These are phyloP conservation scores for Penicillium psychrofluorescens DNA, from an alignment of 495 filamentous ascomycete species.

Conservation along the genomic window DNA sequence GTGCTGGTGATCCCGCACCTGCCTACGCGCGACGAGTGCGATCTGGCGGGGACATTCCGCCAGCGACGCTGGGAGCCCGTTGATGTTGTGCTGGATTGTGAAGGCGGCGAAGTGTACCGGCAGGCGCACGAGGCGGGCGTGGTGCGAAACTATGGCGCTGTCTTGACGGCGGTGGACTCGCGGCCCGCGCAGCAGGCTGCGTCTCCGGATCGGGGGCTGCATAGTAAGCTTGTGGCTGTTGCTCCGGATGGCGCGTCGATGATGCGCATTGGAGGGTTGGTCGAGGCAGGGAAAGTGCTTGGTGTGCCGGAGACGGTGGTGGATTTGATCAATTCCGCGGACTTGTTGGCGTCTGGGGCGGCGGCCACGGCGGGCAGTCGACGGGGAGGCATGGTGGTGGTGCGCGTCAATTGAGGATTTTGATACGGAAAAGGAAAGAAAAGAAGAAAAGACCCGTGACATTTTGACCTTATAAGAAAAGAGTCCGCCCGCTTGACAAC, in stretches of 20 bases:
- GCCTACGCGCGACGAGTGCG: slow-evolving; percentile 12
- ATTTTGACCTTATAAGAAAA: slow-evolving; percentile 21
- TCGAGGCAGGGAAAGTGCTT: slow-evolving; percentile 24
- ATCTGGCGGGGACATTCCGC: slow-evolving; percentile 26
- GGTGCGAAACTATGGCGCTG: slow-evolving; percentile 25
- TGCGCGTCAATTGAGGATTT: slow-evolving; percentile 22
- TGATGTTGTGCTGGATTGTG: slow-evolving; percentile 35
- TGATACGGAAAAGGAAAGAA: not conserved
- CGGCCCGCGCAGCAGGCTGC: slow-evolving; percentile 11
- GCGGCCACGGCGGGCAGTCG: slow-evolving; percentile 18
- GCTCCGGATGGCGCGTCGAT: slow-evolving; percentile 27
- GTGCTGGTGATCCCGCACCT: slow-evolving; percentile 21
- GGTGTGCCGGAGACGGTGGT: slow-evolving; percentile 24
- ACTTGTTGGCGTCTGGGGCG: slow-evolving; percentile 21
- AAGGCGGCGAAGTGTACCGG: slow-evolving; percentile 23
- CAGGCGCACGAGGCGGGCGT: slow-evolving; percentile 26
- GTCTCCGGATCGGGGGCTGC: slow-evolving; percentile 13
- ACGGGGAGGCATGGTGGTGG: slow-evolving; percentile 27
- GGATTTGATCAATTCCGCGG: slow-evolving; percentile 23
- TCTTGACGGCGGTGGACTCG: slow-evolving; percentile 31
- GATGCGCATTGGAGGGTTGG: slow-evolving; percentile 22
- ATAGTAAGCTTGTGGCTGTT: slow-evolving; percentile 31
- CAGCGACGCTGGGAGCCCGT: slow-evolving; percentile 25
- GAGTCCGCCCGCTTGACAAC: slow-evolving; percentile 23
- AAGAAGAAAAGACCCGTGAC: slow-evolving; percentile 8